Conservation (phyloP, 495 filamentous ascomycete genomes). For the Astrocystis sublimbata region DNA sequence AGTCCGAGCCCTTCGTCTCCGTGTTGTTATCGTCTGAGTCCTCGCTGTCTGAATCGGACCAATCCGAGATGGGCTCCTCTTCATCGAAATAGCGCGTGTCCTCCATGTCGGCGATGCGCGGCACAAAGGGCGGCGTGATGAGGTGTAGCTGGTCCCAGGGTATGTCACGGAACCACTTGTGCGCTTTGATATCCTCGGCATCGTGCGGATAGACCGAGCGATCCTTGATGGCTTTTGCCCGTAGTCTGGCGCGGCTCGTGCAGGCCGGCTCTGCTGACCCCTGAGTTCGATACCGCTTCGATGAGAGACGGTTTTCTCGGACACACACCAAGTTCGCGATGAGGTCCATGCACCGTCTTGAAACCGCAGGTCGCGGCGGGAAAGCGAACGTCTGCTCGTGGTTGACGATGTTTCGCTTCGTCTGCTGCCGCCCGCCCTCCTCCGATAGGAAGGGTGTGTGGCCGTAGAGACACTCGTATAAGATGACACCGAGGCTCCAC, state of each 20-base stretch:
- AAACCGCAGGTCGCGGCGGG: constrained; percentile 61
- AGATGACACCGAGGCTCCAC: constrained; percentile 93
- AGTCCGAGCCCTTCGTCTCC: constrained; percentile 14
- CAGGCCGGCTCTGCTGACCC: constrained; percentile 16
- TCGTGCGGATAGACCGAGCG: constrained; percentile 76
- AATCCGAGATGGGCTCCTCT: constrained; percentile 64
- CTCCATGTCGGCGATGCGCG: constrained; percentile 65
- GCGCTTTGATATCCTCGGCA: constrained; percentile 74
- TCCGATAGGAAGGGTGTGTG: constrained; percentile 86
- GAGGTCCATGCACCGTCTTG: constrained; percentile 66
- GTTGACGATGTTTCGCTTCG: constrained; percentile 73
- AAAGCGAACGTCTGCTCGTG: constrained; percentile 59
- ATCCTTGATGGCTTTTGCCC: constrained; percentile 38
- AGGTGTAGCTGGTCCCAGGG: constrained; percentile 69
- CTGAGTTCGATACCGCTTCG: constrained; percentile 60
- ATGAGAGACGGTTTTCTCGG: constrained; percentile 72
- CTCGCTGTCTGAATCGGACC: constrained; percentile 39
- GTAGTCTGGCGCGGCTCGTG: constrained; percentile 17
- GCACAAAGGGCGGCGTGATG: constrained; percentile 72
- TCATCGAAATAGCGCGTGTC: constrained; percentile 92
- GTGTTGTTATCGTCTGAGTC: constrained; percentile 21
- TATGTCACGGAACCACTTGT: constrained; percentile 70
- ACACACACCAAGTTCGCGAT: constrained; percentile 75
- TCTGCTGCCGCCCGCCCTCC: constrained; percentile 66
- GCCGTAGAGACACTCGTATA: constrained; percentile 92